Conservation (phyloP, 1,284 basidiomycete genomes). For the Boletellus dicymbophilus region DNA sequence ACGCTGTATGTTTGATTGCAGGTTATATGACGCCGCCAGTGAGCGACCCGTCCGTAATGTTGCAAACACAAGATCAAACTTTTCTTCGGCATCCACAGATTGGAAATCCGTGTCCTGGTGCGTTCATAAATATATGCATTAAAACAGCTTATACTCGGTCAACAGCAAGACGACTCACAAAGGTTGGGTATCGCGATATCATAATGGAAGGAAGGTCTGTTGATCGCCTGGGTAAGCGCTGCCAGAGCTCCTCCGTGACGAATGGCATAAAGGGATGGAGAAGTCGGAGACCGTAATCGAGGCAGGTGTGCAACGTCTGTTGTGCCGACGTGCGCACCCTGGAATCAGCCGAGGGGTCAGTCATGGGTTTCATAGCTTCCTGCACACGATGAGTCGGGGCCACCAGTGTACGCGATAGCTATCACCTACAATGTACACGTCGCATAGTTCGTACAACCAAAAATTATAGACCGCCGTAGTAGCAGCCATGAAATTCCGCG, state of each 20-base stretch:
- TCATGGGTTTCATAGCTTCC: slow-evolving; percentile 99
- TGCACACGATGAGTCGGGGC: slow-evolving; percentile 34
- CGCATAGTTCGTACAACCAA: slow-evolving; percentile 98
- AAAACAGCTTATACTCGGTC: too few species aligned
- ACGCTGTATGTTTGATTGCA: slow-evolving; percentile 89
- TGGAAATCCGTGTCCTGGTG: slow-evolving; percentile 61
- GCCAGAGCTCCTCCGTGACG: slow-evolving; percentile 99
- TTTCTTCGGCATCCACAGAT: slow-evolving; percentile 76
- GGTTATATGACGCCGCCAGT: slow-evolving; percentile 88
- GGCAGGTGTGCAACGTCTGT: slow-evolving; percentile 94
- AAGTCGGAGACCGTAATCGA: slow-evolving; percentile 88
- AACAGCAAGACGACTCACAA: slow-evolving; percentile 59
- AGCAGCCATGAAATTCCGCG: slow-evolving; percentile 92
- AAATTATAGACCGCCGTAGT: slow-evolving; percentile 89
- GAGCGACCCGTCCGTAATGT: slow-evolving; percentile 83
- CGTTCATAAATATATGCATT: not conserved
- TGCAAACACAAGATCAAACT: slow-evolving; percentile 88
- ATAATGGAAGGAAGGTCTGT: slow-evolving; percentile 89
- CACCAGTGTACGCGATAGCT: not conserved
- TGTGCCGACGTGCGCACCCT: slow-evolving; percentile 81
- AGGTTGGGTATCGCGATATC: slow-evolving; percentile 81
- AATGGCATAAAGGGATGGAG: slow-evolving; percentile 99
- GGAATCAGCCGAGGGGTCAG: slow-evolving; percentile 71
- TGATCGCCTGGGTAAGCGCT: slow-evolving; percentile 85
- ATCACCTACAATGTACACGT: slow-evolving; percentile 89